Conservation (phyloP, 192 early-diverging fungal species). For the Gamsiella multidivaricata region DNA sequence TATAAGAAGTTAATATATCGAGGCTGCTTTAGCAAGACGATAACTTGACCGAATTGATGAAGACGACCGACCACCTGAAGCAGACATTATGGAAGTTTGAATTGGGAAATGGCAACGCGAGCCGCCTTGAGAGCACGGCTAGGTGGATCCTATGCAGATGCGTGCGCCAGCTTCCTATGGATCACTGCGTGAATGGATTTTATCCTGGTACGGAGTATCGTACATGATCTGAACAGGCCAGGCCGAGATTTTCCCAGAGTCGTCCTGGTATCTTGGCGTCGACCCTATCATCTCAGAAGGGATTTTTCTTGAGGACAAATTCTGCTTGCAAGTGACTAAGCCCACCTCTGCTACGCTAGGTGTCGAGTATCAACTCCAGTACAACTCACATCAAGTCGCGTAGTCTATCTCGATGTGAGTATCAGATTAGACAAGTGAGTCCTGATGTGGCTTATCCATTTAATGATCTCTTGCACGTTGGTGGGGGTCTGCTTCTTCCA, state of each 20-base stretch:
- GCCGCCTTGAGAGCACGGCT: slow-evolving; percentile 20
- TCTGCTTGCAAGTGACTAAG: background rate
- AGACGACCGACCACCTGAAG: slow-evolving; percentile 17
- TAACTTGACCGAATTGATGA: slow-evolving; percentile 5
- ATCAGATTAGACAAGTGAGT: too few species aligned
- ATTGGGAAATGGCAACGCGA: slow-evolving; percentile 5
- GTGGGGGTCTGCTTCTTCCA: too few species aligned
- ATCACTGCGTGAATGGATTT: too few species aligned
- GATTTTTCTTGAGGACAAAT: slow-evolving; percentile 32
- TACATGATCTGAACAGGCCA: slow-evolving; percentile 44
- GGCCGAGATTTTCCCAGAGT: slow-evolving; percentile 49
- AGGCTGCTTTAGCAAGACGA: slow-evolving; percentile 43
- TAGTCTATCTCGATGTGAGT: too few species aligned
- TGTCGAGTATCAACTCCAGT: slow-evolving; percentile 3
- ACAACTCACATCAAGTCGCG: too few species aligned
- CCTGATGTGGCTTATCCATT: too few species aligned
- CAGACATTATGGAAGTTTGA: slow-evolving; percentile 27
- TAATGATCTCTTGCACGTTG: too few species aligned
- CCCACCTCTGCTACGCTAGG: background rate
- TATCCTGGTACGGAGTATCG: too few species aligned
- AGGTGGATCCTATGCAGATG: background rate
- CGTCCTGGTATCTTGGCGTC: slow-evolving; percentile 36
- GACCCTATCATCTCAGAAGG: slow-evolving; percentile 15
- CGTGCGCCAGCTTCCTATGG: background rate
- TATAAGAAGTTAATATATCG: too few species aligned